A percentile compares a stretch with the other conserved stretches of the same genome.
Conservation (phyloP, 148 eudicot species). For the Suaeda aralocaspica region DNA sequence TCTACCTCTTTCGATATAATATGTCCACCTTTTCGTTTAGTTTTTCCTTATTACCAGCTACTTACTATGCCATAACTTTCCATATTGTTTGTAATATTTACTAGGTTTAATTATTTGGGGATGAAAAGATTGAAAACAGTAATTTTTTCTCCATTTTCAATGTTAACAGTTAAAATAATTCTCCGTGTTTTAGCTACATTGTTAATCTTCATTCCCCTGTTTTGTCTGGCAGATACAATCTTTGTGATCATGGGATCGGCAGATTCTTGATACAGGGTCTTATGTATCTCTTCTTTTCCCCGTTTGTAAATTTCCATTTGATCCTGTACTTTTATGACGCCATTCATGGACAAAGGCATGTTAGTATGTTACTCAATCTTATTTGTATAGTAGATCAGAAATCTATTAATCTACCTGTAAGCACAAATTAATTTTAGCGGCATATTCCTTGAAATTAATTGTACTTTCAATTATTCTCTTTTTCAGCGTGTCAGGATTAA, state of each 20-base stretch:
- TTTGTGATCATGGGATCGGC: conserved; percentile 46
- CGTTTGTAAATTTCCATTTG: background rate
- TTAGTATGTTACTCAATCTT: background rate
- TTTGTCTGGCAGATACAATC: conserved; percentile 43
- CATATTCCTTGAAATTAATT: too few relatives aligned
- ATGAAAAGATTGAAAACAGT: too few relatives aligned
- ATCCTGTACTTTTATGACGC: background rate
- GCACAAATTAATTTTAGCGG: conserved; percentile 61
- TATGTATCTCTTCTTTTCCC: background rate
- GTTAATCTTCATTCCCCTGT: background rate
- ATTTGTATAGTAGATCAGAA: conserved; percentile 68
- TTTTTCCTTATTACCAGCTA: background rate
- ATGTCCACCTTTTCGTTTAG: background rate
- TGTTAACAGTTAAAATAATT: too few relatives aligned
- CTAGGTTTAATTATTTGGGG: too few relatives aligned
- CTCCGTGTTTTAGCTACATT: background rate
- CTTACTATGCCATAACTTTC: too few relatives aligned
- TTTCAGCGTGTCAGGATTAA: too few relatives aligned
- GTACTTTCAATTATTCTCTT: too few relatives aligned
- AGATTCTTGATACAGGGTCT: conserved; percentile 54
- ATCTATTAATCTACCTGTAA: conserved; percentile 63
- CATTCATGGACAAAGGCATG: background rate
- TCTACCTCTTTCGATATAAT: too few relatives aligned
- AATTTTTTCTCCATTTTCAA: background rate
- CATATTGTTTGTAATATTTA: too few relatives aligned